Conservation (phyloP, 1,139 yeast genomes). For the Geotrichum carabidarum region DNA sequence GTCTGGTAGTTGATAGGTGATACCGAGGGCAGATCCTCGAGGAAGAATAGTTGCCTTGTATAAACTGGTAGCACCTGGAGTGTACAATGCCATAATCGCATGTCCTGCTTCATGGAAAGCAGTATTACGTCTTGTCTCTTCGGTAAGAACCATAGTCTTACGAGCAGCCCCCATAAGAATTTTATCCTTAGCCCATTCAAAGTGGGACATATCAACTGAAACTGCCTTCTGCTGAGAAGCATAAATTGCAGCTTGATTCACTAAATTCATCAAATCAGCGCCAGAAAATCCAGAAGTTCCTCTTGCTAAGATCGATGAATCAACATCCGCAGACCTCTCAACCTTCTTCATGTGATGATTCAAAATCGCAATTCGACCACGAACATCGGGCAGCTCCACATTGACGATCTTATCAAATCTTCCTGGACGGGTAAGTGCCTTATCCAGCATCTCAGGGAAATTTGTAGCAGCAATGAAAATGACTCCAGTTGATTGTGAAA, state of each 20-base stretch:
- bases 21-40: slow-evolving; percentile 92
- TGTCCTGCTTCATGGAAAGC: slow-evolving; percentile 99
- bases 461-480: slow-evolving; percentile 97
- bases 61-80: slow-evolving; percentile 92
- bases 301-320: slow-evolving; percentile 83
- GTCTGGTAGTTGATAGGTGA: slow-evolving; percentile 95
- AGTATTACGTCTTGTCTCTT: slow-evolving; percentile 86
- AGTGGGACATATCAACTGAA: slow-evolving; percentile 82
- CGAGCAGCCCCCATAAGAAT: slow-evolving; percentile 97
- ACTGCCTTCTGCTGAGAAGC: slow-evolving; percentile 92
- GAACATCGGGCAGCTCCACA: slow-evolving; percentile 94
- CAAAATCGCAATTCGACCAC: slow-evolving; percentile 91
- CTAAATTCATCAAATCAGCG: slow-evolving; percentile 91
- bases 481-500: slow-evolving; percentile 86
- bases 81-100: slow-evolving; percentile 90
- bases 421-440: slow-evolving; percentile 97
- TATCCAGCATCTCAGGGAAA: slow-evolving; percentile 93
- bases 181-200: slow-evolving; percentile 99
- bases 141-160: slow-evolving; percentile 96
- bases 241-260: slow-evolving; percentile 95
- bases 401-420: slow-evolving; percentile 94
- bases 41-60: slow-evolving; percentile 97
- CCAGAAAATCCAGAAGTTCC: slow-evolving; percentile 98
- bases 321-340: slow-evolving; percentile 78
- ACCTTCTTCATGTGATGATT: slow-evolving; percentile 90